These are phyloP conservation scores for Crithidia sp. DNA, from an alignment of 208 protist genomes.

Conservation along the genomic window DNA sequence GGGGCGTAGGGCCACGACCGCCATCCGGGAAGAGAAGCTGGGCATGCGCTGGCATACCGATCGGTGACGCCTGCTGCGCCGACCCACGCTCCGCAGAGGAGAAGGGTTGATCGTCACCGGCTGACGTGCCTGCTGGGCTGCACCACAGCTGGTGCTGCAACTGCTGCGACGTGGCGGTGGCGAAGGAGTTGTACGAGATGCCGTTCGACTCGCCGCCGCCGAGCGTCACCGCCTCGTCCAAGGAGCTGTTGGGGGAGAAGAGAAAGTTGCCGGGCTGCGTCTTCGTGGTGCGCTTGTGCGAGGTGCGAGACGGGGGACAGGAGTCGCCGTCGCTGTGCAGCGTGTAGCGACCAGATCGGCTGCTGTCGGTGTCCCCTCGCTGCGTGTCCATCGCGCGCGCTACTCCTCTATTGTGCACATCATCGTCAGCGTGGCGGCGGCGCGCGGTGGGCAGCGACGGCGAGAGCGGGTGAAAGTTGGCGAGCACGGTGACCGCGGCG, in stretches of 20 bases:
- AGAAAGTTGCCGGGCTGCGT: not conserved
- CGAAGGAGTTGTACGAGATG: conserved; percentile 12
- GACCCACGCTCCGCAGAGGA: not conserved
- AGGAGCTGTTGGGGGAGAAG: conserved; percentile 5
- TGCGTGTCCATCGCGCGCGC: too few relatives aligned
- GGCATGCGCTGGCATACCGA: not conserved
- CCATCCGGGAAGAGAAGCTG: not conserved
- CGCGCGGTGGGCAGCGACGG: conserved; percentile 10
- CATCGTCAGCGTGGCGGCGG: not conserved
- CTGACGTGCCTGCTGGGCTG: not conserved
- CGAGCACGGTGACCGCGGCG: not conserved
- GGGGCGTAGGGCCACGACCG: not conserved
- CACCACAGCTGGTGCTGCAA: not conserved
- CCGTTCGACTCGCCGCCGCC: conserved; percentile 13
- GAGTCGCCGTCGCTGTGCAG: not conserved
- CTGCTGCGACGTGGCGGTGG: conserved; percentile 2
- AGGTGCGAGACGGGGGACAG: not conserved
- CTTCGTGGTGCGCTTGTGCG: not conserved
- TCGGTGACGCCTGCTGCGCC: not conserved
- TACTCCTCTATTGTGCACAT: too few relatives aligned
- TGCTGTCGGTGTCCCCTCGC: not conserved
- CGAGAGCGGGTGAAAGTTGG: conserved; percentile 16
- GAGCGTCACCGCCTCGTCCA: not conserved
- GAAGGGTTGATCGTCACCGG: not conserved
- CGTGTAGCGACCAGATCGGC: not conserved